phyloP scores from a whole-genome alignment of 2,329 filamentous ascomycete genomes.

The Penicillium carneum region DNA sequence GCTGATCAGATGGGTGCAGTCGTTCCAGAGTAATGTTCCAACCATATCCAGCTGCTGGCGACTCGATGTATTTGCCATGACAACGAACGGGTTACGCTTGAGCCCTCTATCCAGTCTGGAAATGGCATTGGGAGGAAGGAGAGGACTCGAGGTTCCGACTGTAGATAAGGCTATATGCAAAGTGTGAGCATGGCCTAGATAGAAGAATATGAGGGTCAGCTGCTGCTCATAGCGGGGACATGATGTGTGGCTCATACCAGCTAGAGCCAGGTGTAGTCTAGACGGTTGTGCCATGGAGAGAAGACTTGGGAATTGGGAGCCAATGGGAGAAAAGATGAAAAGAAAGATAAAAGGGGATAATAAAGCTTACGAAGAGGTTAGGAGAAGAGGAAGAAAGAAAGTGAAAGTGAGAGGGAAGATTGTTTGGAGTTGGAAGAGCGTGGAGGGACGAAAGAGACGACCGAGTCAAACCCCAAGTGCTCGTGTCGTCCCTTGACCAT shows the following conservation, averaged over 20 bases:
- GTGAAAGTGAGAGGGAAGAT: slow-evolving; percentile 23
- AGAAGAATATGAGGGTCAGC: background rate
- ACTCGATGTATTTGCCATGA: too few species aligned
- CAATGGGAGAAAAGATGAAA: background rate
- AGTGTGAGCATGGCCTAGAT: background rate
- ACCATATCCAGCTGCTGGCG: slow-evolving; percentile 36
- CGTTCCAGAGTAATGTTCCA: slow-evolving; percentile 51
- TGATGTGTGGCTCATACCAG: background rate
- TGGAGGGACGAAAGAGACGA: slow-evolving; percentile 2
- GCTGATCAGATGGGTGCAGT: slow-evolving; percentile 37
- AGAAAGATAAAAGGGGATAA: background rate
- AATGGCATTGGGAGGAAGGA: background rate
- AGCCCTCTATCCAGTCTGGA: background rate
- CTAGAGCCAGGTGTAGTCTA: background rate
- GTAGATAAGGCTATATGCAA: background rate
- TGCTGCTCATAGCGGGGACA: background rate
- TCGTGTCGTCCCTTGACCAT: background rate
- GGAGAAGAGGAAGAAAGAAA: background rate
- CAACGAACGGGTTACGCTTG: background rate
- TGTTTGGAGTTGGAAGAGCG: background rate
- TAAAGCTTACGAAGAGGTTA: background rate
- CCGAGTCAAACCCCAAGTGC: background rate
- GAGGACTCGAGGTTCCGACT: background rate
- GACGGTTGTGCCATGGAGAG: slow-evolving; percentile 1
- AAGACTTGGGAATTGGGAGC: background rate